Evolutionary conservation across 2,329 filamentous ascomycete species (phyloP), one percentile per base, ranked within the genome.

Genomic region (Celoporthe dispersa): DNA sequence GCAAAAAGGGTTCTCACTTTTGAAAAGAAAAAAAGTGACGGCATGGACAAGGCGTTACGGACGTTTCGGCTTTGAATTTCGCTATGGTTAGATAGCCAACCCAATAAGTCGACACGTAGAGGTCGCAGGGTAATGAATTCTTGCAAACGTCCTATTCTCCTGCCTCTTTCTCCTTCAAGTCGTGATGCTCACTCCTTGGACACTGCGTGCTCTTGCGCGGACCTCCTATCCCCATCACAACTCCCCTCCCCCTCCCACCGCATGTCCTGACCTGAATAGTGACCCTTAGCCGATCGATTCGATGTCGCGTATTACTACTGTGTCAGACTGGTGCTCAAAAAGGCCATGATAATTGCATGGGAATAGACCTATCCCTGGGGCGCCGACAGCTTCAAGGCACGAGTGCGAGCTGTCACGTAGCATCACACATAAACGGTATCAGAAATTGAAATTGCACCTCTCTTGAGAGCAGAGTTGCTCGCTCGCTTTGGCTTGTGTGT

Each of bases 41-140:
- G 69, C 71, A 72, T 72, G 71, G 71, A 64, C 69, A 69, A 66
- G 69, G 71, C 67, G 67, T 71, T 72, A 59, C 51, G 70, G 70
- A 72, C 70, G 70, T 72, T 72, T 68, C 66, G 70, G 68, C 70
- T 72, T 66, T 72, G 70, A 70, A 72, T 64, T 70, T 53, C 55
- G 68, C 70, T 72, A 70, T 62, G 70, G 39, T 57, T 66, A 70
- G 70, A 62, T 72, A 72, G 70, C 70, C 60, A 67, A 66, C 70
- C 70, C 57, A 53, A n/a, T 63, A 59, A 68, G 41, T 59, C 70
- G 70, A 37, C 55, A 64, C 61, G 51, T 51, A 33, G 64, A 70
- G 48, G 68, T 59, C 66, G 70, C 69, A 28, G 70, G 70, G 65
- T 70, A 72, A 72, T 72, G 48, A 70, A 72, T 72, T 72, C 70